phyloP scores from a whole-genome alignment of 805 yeast genomes.

The Metschnikowia corniflorae region DNA sequence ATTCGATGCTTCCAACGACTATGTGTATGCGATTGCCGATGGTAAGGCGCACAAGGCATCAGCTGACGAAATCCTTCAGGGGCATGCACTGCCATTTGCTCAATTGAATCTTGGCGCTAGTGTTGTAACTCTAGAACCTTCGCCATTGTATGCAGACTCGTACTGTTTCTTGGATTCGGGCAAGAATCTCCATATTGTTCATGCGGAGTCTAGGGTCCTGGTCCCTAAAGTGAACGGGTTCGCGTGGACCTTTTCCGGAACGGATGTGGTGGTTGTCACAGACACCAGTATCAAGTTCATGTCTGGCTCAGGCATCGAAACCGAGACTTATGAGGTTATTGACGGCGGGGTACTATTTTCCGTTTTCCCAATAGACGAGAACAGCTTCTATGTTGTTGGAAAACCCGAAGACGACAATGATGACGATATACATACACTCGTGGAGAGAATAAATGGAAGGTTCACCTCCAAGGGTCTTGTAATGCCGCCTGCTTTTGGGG shows the following conservation, averaged over 20 bases:
- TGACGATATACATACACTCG: conserved; percentile 10
- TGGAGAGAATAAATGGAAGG: not conserved
- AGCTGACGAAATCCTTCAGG: conserved; percentile 7
- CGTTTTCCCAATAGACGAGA: conserved; percentile 19
- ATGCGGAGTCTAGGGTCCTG: conserved; percentile 2
- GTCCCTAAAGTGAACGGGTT: conserved; percentile 1
- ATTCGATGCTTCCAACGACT: conserved; percentile 17
- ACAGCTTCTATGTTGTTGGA: conserved; percentile 16
- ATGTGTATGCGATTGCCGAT: conserved; percentile 25
- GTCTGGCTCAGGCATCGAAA: conserved; percentile 1
- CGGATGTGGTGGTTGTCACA: conserved; percentile 6
- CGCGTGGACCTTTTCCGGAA: conserved; percentile 10
- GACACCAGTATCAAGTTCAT: conserved; percentile 2
- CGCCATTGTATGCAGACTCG: conserved; percentile 16
- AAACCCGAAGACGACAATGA: conserved; percentile 12
- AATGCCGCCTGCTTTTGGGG: conserved; percentile 51
- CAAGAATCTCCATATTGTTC: conserved; percentile 14
- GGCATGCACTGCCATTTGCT: not conserved
- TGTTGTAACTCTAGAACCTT: conserved; percentile 19
- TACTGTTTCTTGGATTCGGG: conserved; percentile 16
- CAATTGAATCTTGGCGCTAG: not conserved
- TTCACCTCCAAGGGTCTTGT: conserved; percentile 34
- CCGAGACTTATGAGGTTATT: conserved; percentile 5
- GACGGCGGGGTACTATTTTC: conserved; percentile 20
- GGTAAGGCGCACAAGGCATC: conserved; percentile 19